These are phyloP conservation scores for Colletotrichum sansevieriae DNA, from an alignment of 2,329 filamentous ascomycete genomes.

Conservation along the genomic window DNA sequence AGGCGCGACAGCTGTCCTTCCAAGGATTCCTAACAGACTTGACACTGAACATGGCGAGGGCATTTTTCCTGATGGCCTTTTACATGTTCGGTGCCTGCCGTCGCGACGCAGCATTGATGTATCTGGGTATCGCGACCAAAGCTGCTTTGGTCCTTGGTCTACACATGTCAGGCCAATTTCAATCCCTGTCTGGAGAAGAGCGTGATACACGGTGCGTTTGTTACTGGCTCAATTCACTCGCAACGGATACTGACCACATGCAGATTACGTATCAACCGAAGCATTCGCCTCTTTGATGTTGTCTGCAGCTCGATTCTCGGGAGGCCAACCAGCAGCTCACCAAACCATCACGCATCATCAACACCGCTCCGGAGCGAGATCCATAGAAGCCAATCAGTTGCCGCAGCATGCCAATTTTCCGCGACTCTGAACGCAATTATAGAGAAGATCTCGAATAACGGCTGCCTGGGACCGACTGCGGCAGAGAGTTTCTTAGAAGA, in stretches of 20 bases:
- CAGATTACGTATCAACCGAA: conserved; percentile 51
- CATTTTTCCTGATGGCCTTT: conserved; percentile 69
- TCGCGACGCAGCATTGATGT: conserved; percentile 73
- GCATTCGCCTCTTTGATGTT: conserved; percentile 54
- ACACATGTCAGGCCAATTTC: conserved; percentile 55
- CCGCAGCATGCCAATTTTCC: conserved; percentile 55
- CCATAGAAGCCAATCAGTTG: conserved; percentile 47
- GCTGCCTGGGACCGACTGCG: too few relatives aligned
- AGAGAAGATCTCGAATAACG: too few relatives aligned
- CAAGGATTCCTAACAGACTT: conserved; percentile 66
- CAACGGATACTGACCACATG: fast-evolving
- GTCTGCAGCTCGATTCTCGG: conserved; percentile 55
- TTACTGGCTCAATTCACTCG: fast-evolving
- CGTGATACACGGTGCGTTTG: conserved; percentile 44
- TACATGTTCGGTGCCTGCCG: conserved; percentile 71
- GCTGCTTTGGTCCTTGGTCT: conserved; percentile 70
- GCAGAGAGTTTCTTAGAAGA: too few relatives aligned
- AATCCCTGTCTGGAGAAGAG: conserved; percentile 40
- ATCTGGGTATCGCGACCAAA: conserved; percentile 69
- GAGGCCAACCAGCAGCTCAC: conserved; percentile 52
- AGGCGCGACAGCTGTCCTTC: conserved; percentile 57
- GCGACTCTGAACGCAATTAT: too few relatives aligned
- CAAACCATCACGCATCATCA: conserved; percentile 44
- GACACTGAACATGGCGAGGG: conserved; percentile 63
- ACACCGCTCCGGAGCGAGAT: conserved; percentile 44